Evolutionary conservation across 345 rosid genomes (phyloP).

Genomic region (Gossypium mustelinum): DNA sequence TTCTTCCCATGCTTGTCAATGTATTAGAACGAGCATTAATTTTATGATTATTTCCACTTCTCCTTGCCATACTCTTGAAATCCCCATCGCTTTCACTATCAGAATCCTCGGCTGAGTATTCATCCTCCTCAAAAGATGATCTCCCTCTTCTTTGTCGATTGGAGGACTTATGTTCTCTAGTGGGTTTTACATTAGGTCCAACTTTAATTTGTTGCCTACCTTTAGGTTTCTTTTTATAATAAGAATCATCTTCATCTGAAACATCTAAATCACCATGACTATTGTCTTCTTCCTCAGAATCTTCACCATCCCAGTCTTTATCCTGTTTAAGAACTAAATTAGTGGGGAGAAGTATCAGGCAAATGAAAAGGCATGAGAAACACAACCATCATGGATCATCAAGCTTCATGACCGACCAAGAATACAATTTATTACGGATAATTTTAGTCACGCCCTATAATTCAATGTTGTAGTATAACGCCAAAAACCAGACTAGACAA

Average conservation of each 20-base stretch:
- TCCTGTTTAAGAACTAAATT: slow-evolving; percentile 34
- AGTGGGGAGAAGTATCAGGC: slow-evolving; percentile 5
- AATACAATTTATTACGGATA: not conserved
- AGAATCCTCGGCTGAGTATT: slow-evolving; percentile 64
- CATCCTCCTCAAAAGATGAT: slow-evolving; percentile 61
- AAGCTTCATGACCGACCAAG: not conserved
- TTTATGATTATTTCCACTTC: slow-evolving; percentile 61
- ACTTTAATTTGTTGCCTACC: slow-evolving; percentile 56
- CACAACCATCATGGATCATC: not conserved
- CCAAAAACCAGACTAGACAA: not conserved
- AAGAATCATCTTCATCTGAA: slow-evolving; percentile 72
- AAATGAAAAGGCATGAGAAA: not conserved
- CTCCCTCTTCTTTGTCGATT: slow-evolving; percentile 60
- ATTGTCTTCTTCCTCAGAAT: slow-evolving; percentile 65
- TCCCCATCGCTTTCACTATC: slow-evolving; percentile 59
- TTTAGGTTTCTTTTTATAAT: slow-evolving; percentile 53
- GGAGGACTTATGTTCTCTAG: slow-evolving; percentile 47
- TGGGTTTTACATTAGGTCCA: slow-evolving; percentile 43
- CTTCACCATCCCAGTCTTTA: slow-evolving; percentile 73
- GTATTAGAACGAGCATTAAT: slow-evolving; percentile 47
- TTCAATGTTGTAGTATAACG: not conserved
- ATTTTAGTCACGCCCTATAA: not conserved
- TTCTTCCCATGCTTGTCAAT: slow-evolving; percentile 39
- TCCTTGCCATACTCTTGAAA: slow-evolving; percentile 53
- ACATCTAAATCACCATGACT: slow-evolving; percentile 62